phyloP scores from a whole-genome alignment of 805 yeast species.

The Schwanniomyces yamadae region DNA sequence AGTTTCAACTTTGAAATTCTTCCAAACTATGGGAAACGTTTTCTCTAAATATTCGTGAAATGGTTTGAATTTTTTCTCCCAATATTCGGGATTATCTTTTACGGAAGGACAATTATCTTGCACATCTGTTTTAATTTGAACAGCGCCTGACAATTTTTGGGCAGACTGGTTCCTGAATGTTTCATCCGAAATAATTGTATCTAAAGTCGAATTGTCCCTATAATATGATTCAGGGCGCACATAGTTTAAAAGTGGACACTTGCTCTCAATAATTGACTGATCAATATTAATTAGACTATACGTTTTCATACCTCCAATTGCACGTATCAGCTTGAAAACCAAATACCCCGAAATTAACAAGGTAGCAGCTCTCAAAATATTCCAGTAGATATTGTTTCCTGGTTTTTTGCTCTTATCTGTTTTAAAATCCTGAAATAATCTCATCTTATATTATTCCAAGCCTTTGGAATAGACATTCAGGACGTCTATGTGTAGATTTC shows the following conservation, averaged over 20 bases:
- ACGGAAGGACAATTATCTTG: constrained; percentile 15
- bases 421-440: too few species aligned
- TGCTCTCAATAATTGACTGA: too few species aligned
- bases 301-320: too few species aligned
- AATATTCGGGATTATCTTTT: constrained; percentile 13
- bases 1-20: constrained; percentile 11
- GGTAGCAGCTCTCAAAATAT: too few species aligned
- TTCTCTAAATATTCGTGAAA: constrained; percentile 16
- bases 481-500: too few species aligned
- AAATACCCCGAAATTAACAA: too few species aligned
- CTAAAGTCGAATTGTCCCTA: constrained; percentile 17
- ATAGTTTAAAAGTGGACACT: constrained; percentile 6
- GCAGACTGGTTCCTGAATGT: constrained; percentile 16
- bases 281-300: too few species aligned
- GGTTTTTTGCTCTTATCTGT: too few species aligned
- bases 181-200: constrained; percentile 11
- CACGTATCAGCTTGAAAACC: too few species aligned
- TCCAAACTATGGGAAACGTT: constrained; percentile 17
- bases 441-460: too few species aligned
- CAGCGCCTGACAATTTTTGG: constrained; percentile 15
- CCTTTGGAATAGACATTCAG: too few species aligned
- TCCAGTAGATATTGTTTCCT: too few species aligned
- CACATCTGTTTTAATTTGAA: constrained; percentile 12
- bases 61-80: constrained; percentile 16
- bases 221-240: constrained; percentile 24